These are phyloP conservation scores for Viola pubescens DNA, from an alignment of 441 rosid species.

Conservation along the genomic window DNA sequence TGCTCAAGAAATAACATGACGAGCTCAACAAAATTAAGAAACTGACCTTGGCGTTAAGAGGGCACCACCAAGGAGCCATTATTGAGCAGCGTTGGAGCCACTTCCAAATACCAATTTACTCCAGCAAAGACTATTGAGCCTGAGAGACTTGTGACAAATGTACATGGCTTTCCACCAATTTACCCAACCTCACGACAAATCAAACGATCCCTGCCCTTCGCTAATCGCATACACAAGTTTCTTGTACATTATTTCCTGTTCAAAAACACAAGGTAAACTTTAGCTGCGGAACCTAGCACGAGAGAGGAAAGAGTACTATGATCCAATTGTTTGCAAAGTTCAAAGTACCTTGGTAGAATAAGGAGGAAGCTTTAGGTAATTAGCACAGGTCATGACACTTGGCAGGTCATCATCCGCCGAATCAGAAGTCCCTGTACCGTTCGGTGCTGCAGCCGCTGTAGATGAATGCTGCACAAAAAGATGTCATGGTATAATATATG, in stretches of 20 bases:
- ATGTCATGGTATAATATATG: neutral
- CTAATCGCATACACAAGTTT: constrained; percentile 87
- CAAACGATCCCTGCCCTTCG: constrained; percentile 99
- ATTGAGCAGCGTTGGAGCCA: constrained; percentile 28
- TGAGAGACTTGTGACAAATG: constrained; percentile 19
- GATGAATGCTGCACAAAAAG: constrained; percentile 65
- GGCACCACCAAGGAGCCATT: constrained; percentile 25
- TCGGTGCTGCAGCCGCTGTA: constrained; percentile 47
- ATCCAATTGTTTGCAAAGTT: no score
- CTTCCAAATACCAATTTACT: constrained; percentile 31
- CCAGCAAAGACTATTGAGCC: constrained; percentile 22
- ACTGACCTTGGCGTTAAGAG: constrained; percentile 27
- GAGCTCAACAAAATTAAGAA: constrained; percentile 4
- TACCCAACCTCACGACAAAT: constrained; percentile 61
- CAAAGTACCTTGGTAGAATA: constrained; percentile 72
- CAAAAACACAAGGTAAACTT: constrained; percentile 1
- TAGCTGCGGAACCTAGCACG: no score
- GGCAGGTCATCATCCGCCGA: constrained; percentile 94
- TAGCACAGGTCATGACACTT: constrained; percentile 99
- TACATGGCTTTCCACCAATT: constrained; percentile 28
- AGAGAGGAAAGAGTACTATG: no score
- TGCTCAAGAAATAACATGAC: neutral
- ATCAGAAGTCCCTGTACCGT: constrained; percentile 64
- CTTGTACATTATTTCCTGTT: constrained; percentile 96
- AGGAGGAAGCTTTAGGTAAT: constrained; percentile 98